A percentile compares a stretch with the other conserved stretches of the same genome.
phyloP scores from a whole-genome alignment of 148 eudicot genomes.

The Heliamphora exappendiculata region DNA sequence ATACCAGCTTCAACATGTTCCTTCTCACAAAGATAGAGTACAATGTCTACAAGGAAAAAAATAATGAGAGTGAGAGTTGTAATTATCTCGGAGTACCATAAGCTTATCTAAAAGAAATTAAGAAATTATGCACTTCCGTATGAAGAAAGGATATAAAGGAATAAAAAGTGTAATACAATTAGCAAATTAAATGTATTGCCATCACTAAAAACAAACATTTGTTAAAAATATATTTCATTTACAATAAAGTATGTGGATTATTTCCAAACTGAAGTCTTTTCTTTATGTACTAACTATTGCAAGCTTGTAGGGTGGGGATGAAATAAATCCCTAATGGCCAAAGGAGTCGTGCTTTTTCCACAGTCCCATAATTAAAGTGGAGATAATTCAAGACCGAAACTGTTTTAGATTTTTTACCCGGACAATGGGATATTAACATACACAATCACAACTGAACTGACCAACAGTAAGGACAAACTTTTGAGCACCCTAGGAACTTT shows the following conservation, averaged over 20 bases:
- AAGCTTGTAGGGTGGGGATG: not conserved
- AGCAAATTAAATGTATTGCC: not conserved
- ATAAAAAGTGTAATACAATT: not conserved
- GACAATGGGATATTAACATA: not conserved
- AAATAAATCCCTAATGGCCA: not conserved
- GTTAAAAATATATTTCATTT: not conserved
- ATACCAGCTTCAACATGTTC: slow-evolving; percentile 98
- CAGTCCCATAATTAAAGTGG: not conserved
- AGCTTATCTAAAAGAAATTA: not conserved
- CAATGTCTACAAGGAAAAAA: slow-evolving; percentile 53
- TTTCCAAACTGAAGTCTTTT: not conserved
- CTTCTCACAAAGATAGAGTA: slow-evolving; percentile 92
- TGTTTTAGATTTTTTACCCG: not conserved
- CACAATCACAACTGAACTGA: not conserved
- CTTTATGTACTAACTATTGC: not conserved
- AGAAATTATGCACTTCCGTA: not conserved
- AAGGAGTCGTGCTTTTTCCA: not conserved
- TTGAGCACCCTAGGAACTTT: not conserved
- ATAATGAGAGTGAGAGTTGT: not conserved
- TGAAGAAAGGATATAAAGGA: not conserved
- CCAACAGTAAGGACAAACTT: not conserved
- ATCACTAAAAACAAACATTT: not conserved
- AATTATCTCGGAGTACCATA: not conserved
- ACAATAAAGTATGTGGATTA: not conserved
- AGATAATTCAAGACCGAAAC: not conserved